phyloP scores from a whole-genome alignment of 345 rosid species.

The Camelina sativa region DNA sequence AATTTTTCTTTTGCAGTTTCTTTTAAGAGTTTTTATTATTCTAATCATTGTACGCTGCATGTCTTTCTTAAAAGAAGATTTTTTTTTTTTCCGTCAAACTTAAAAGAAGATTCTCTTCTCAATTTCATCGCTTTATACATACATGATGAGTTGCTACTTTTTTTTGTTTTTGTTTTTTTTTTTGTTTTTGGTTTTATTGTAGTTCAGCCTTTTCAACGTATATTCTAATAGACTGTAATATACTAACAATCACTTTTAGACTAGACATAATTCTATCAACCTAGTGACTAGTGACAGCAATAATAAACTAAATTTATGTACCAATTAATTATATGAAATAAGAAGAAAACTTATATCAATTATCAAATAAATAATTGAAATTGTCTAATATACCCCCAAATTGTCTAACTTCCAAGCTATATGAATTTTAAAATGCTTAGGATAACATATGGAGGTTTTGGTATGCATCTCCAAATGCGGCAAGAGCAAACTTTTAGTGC shows the following conservation, averaged over 20 bases:
- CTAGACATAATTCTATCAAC: conserved; percentile 4
- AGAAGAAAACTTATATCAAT: too few species aligned
- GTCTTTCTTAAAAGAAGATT: conserved; percentile 79
- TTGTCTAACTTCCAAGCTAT: background rate
- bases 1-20: conserved; percentile 34
- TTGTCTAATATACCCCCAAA: too few species aligned
- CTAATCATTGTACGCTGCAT: conserved; percentile 60
- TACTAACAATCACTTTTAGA: conserved; percentile 19
- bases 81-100: conserved; percentile 24
- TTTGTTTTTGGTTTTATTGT: background rate
- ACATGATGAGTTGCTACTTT: conserved; percentile 43
- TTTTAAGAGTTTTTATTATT: conserved; percentile 44
- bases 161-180: conserved; percentile 16
- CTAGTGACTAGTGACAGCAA: conserved; percentile 3
- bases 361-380: too few species aligned
- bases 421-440: background rate
- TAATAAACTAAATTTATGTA: too few species aligned
- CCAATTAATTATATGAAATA: too few species aligned
- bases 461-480: background rate
- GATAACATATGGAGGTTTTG: background rate
- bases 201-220: conserved; percentile 43
- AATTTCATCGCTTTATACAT: conserved; percentile 45
- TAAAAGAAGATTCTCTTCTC: conserved; percentile 66
- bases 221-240: conserved; percentile 25
- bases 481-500: background rate